These are phyloP conservation scores for Lasiodiplodia hormozganensis DNA, from an alignment of 2,329 filamentous ascomycete species.

Conservation along the genomic window DNA sequence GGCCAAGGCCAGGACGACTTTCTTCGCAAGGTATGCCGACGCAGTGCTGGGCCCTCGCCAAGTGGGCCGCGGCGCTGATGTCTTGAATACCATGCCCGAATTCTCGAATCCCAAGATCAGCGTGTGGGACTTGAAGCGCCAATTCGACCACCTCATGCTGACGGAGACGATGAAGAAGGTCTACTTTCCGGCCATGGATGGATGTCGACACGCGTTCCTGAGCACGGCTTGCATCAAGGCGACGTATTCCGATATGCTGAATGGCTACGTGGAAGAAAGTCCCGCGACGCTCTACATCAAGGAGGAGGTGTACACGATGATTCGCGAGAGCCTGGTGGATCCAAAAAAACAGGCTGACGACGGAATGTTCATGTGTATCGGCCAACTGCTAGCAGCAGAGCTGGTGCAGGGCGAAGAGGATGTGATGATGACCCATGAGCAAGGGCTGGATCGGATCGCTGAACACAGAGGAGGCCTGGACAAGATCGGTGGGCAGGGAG, in stretches of 20 bases:
- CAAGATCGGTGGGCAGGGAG: slow-evolving; percentile 5
- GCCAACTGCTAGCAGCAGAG: slow-evolving; percentile 21
- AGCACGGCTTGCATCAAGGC: slow-evolving; percentile 28
- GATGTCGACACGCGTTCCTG: slow-evolving; percentile 23
- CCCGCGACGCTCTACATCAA: slow-evolving; percentile 27
- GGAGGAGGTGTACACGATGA: slow-evolving; percentile 23
- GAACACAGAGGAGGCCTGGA: slow-evolving; percentile 11
- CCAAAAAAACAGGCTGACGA: not conserved
- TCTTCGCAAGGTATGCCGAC: slow-evolving; percentile 25
- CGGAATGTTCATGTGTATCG: slow-evolving; percentile 26
- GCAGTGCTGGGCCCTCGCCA: slow-evolving; percentile 15
- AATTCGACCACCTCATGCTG: slow-evolving; percentile 20
- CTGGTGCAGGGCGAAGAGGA: slow-evolving; percentile 25
- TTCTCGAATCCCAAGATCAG: slow-evolving; percentile 28
- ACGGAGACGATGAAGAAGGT: slow-evolving; percentile 13
- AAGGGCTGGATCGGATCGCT: slow-evolving; percentile 22
- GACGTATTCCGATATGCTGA: slow-evolving; percentile 24
- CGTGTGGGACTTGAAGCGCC: slow-evolving; percentile 29
- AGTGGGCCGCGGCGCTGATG: slow-evolving; percentile 21
- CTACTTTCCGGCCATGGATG: slow-evolving; percentile 29
- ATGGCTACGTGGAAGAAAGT: slow-evolving; percentile 28
- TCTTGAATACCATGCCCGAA: slow-evolving; percentile 20
- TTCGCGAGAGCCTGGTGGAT: slow-evolving; percentile 15
- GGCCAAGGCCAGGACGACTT: slow-evolving; percentile 11
- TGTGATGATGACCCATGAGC: slow-evolving; percentile 26